Evolutionary conservation across 1,284 basidiomycete genomes (phyloP).

Genomic region (Lignosus rhinocerotis): DNA sequence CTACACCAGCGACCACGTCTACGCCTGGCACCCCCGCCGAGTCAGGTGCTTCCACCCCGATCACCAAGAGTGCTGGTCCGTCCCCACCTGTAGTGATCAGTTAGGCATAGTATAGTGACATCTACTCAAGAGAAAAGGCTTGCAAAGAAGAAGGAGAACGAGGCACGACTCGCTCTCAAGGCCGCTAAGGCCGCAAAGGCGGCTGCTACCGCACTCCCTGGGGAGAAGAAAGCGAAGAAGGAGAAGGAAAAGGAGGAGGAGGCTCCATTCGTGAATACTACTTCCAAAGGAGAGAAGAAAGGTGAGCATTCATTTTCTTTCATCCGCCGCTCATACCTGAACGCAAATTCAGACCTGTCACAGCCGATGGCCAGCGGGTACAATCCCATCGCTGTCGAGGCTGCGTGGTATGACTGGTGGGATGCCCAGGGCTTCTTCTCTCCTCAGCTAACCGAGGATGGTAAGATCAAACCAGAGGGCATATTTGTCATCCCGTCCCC

Average conservation of each 20-base stretch:
- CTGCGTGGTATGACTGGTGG: conserved; percentile 99
- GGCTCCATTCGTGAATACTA: conserved; percentile 80
- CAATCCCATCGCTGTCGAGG: conserved; percentile 94
- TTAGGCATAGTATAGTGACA: neutral
- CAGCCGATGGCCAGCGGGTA: conserved; percentile 89
- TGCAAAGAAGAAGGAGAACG: conserved; percentile 56
- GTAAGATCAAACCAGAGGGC: conserved; percentile 60
- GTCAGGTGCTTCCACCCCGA: conserved; percentile 17
- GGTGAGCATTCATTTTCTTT: conserved; percentile 44
- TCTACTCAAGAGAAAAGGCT: conserved; percentile 18
- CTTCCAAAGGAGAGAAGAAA: conserved; percentile 89
- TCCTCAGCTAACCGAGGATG: conserved; percentile 67
- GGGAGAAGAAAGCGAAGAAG: conserved; percentile 72
- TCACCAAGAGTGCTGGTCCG: conserved; percentile 36
- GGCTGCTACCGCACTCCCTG: conserved; percentile 38
- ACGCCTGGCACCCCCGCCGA: conserved; percentile 15
- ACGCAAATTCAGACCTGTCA: conserved; percentile 60
- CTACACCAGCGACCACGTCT: conserved; percentile 10
- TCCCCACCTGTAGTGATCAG: neutral
- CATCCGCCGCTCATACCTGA: neutral
- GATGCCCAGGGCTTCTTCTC: conserved; percentile 87
- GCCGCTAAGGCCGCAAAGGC: conserved; percentile 74
- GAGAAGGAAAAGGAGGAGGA: conserved; percentile 77
- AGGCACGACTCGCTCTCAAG: conserved; percentile 69
- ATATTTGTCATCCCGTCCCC: conserved; percentile 90